Conservation (phyloP, 306 rosid genomes). For the Cucurbita ficifolia region DNA sequence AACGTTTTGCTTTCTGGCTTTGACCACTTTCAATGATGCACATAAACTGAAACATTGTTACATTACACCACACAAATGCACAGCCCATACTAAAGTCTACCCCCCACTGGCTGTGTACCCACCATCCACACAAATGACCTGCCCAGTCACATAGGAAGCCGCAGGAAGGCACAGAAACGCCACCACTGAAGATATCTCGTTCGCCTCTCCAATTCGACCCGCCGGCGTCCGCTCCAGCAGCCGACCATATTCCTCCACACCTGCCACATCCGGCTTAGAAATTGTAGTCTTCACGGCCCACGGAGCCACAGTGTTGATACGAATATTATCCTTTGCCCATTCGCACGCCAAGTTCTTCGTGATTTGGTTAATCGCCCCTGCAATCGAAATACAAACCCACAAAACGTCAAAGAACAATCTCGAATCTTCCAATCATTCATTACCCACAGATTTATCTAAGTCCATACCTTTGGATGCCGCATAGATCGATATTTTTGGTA, state of each 20-base stretch:
- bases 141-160: constrained; percentile 44
- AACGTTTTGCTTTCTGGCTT: too few relatives aligned
- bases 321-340: constrained; percentile 64
- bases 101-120: constrained; percentile 18
- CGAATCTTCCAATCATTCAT: background rate
- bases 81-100: background rate
- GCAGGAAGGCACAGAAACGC: constrained; percentile 60
- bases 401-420: too few relatives aligned
- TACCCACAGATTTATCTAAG: background rate
- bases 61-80: too few relatives aligned
- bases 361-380: constrained; percentile 49
- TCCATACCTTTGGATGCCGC: constrained; percentile 43
- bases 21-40: too few relatives aligned
- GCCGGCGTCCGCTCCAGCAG: constrained; percentile 7
- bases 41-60: too few relatives aligned
- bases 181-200: constrained; percentile 34
- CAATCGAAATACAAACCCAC: too few relatives aligned
- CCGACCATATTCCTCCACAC: background rate
- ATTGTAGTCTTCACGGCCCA: constrained; percentile 20
- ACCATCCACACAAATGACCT: constrained; percentile 35
- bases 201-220: constrained; percentile 23
- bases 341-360: constrained; percentile 46
- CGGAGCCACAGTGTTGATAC: constrained; percentile 41
- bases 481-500: constrained; percentile 17
- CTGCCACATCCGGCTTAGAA: background rate